Conservation (phyloP, 768 basidiomycete genomes). For the Leccinellum rugosiceps region DNA sequence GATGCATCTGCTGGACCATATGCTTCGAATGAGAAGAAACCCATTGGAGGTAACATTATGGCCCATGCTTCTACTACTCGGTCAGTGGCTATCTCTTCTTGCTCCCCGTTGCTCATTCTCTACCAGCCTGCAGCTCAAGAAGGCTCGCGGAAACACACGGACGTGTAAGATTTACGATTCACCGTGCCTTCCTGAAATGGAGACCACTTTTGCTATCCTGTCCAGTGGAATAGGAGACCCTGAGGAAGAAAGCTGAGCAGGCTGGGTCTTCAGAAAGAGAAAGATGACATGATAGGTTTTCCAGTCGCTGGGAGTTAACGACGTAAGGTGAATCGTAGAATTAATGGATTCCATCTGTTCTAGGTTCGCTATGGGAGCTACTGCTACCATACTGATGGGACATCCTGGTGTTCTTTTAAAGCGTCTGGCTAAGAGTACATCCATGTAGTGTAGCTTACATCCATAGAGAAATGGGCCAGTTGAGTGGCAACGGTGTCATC, state of each 20-base stretch:
- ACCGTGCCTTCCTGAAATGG: conserved; percentile 94
- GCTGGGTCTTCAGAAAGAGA: not conserved
- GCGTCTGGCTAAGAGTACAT: not conserved
- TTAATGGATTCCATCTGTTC: conserved; percentile 13
- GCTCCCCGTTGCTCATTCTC: conserved; percentile 4
- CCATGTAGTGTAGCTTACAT: conserved; percentile 14
- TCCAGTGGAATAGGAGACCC: conserved; percentile 91
- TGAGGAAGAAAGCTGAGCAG: conserved; percentile 68
- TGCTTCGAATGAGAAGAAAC: conserved; percentile 92
- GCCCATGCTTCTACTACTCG: conserved; percentile 98
- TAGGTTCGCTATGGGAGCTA: conserved; percentile 1
- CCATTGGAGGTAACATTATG: conserved; percentile 98
- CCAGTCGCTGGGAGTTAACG: not conserved
- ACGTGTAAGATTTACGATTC: conserved; percentile 98
- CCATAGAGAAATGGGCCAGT: conserved; percentile 37
- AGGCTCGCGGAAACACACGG: conserved; percentile 87
- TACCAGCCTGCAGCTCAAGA: conserved; percentile 81
- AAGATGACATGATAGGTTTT: not conserved
- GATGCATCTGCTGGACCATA: conserved; percentile 90
- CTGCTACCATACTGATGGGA: not conserved
- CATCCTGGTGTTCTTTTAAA: not conserved
- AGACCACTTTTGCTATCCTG: conserved; percentile 93
- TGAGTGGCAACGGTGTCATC: conserved; percentile 40
- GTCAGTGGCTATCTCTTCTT: conserved; percentile 37
- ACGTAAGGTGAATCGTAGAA: conserved; percentile 5